Evolutionary conservation across 768 basidiomycete species (phyloP).

Genomic region (Hirschioporus abietinus): DNA sequence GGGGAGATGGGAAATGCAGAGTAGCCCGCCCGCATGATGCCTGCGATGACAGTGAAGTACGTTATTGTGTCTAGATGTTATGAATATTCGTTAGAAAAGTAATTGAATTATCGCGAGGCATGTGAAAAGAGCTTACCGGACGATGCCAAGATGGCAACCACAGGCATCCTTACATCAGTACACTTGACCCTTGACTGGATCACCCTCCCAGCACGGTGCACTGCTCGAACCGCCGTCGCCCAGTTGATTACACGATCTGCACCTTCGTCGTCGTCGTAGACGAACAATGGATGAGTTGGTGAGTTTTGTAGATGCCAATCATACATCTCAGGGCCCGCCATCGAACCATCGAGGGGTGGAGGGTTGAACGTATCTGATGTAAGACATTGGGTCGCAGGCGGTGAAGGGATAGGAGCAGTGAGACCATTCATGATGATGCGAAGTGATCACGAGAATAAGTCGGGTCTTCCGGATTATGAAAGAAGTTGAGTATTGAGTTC

Average conservation of each 20-base stretch:
- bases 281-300: constrained; percentile 29
- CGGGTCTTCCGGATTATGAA: too few relatives aligned
- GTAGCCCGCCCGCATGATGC: constrained; percentile 17
- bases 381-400: constrained; percentile 21
- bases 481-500: too few relatives aligned
- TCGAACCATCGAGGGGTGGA: constrained; percentile 27
- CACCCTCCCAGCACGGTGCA: constrained; percentile 19
- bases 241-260: constrained; percentile 17
- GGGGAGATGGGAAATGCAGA: constrained; percentile 19
- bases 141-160: background rate
- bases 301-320: constrained; percentile 29
- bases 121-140: background rate
- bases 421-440: too few relatives aligned
- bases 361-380: constrained; percentile 24
- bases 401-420: constrained; percentile 3
- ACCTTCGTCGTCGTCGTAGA: constrained; percentile 17
- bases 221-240: constrained; percentile 21
- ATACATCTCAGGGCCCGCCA: constrained; percentile 28
- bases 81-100: too few relatives aligned
- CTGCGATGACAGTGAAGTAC: constrained; percentile 18
- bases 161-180: background rate
- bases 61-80: constrained; percentile 29
- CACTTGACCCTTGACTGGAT: constrained; percentile 7
- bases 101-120: too few relatives aligned
- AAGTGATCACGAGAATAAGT: too few relatives aligned